A percentile compares a stretch with the other conserved stretches of the same genome.
phyloP scores from a whole-genome alignment of 305 asterid genomes.

The Rubia tinctorum region DNA sequence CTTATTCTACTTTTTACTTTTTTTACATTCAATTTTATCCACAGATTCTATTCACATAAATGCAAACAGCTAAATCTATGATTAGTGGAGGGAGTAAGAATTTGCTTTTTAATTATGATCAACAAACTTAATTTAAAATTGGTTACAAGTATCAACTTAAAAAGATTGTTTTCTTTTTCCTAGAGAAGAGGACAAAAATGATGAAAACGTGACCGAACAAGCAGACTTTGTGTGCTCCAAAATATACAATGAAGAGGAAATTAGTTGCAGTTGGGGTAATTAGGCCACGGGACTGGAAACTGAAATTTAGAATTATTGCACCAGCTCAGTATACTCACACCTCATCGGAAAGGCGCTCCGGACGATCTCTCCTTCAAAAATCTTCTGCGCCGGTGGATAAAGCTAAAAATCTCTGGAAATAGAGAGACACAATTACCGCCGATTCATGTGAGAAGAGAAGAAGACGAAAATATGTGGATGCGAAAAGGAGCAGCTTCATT shows the following conservation, averaged over 20 bases:
- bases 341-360: conserved; percentile 2
- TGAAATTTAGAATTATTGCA: background rate
- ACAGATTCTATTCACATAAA: too few species aligned
- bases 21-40: too few species aligned
- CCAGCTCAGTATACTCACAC: background rate
- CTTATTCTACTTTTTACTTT: too few species aligned
- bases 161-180: background rate
- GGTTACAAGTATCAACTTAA: too few species aligned
- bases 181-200: background rate
- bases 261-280: background rate
- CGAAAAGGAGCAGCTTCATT: conserved; percentile 42
- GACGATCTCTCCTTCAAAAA: conserved; percentile 30
- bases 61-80: too few species aligned
- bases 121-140: too few species aligned
- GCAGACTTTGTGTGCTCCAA: too few species aligned
- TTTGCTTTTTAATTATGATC: too few species aligned
- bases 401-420: background rate
- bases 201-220: background rate
- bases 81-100: too few species aligned
- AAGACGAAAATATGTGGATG: conserved; percentile 60
- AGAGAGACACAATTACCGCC: background rate
- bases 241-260: background rate
- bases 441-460: background rate
- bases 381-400: background rate
- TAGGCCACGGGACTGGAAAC: background rate